Evolutionary conservation across 805 yeast genomes (phyloP).

Genomic region (Kodamaea neixiangensis): DNA sequence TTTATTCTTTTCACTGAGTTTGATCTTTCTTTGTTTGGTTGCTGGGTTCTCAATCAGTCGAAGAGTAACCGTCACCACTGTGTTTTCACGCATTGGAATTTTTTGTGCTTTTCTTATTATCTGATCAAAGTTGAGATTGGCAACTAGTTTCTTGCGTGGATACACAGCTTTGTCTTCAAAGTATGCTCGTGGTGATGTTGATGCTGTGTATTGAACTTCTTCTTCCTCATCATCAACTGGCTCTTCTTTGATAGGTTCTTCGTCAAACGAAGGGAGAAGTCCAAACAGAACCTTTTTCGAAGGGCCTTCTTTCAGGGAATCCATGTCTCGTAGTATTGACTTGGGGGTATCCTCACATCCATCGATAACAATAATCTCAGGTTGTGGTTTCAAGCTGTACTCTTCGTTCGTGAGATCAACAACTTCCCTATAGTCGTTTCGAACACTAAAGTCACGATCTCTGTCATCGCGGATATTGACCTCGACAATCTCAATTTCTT

Average conservation of each 20-base stretch:
- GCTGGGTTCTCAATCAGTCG: background rate
- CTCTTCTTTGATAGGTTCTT: slow-evolving; percentile 10
- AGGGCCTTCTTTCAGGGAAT: background rate
- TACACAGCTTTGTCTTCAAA: slow-evolving; percentile 23
- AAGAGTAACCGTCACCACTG: background rate
- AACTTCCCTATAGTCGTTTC: slow-evolving; percentile 12
- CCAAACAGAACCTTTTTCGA: slow-evolving; percentile 14
- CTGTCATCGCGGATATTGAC: background rate
- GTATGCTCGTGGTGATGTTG: slow-evolving; percentile 29
- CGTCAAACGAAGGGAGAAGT: slow-evolving; percentile 21
- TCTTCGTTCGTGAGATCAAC: slow-evolving; percentile 18
- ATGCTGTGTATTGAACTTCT: slow-evolving; percentile 22
- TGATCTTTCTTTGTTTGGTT: background rate
- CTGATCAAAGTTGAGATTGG: slow-evolving; percentile 30
- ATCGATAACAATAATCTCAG: slow-evolving; percentile 26
- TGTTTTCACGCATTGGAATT: slow-evolving; percentile 1
- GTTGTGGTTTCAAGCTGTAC: slow-evolving; percentile 6
- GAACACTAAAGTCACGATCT: background rate
- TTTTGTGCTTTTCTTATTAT: slow-evolving; percentile 24
- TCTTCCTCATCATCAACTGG: slow-evolving; percentile 3
- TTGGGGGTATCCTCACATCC: slow-evolving; percentile 19
- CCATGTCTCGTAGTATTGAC: background rate
- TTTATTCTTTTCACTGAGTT: background rate
- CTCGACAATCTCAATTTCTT: slow-evolving; percentile 43
- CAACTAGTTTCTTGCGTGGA: slow-evolving; percentile 31